Conservation (phyloP, 2,329 filamentous ascomycete genomes). For the Eutypa lata region DNA sequence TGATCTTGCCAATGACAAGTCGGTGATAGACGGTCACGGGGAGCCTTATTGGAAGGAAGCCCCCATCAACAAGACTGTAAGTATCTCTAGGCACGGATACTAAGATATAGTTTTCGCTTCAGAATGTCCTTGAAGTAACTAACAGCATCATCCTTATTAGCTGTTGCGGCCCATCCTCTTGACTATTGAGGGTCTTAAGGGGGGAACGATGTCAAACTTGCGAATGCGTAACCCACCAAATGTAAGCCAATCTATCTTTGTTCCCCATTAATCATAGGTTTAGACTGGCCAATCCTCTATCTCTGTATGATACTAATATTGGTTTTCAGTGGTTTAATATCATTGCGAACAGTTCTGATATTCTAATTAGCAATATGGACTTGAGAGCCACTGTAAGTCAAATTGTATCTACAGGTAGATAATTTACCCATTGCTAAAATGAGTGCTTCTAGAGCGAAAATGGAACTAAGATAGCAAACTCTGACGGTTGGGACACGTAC, state of each 20-base stretch:
- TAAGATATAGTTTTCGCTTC: not conserved
- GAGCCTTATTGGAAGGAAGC: constrained; percentile 62
- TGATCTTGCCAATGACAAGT: constrained; percentile 28
- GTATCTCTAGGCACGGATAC: not conserved
- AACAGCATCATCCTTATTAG: constrained; percentile 4
- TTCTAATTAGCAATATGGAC: constrained; percentile 61
- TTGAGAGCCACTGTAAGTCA: constrained; percentile 43
- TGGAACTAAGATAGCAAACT: constrained; percentile 55
- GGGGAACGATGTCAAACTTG: constrained; percentile 56
- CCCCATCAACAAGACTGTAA: constrained; percentile 28
- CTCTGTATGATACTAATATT: constrained; percentile 1
- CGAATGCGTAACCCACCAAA: constrained; percentile 56
- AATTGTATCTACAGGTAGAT: too few relatives aligned
- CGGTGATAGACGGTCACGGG: constrained; percentile 56
- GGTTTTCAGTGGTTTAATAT: constrained; percentile 61
- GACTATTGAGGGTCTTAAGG: constrained; percentile 53
- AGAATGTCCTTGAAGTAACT: not conserved
- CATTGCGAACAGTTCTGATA: constrained; percentile 62
- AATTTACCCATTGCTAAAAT: too few relatives aligned
- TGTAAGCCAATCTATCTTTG: constrained; percentile 7
- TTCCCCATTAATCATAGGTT: not conserved
- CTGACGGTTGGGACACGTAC: constrained; percentile 64
- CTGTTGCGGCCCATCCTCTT: constrained; percentile 58
- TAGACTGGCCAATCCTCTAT: not conserved
- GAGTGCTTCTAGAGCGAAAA: constrained; percentile 25